A percentile compares a stretch with the other conserved stretches of the same genome.
These are phyloP conservation scores for Apiotrichum laibachii DNA, from an alignment of 1,284 basidiomycete species.

Conservation along the genomic window DNA sequence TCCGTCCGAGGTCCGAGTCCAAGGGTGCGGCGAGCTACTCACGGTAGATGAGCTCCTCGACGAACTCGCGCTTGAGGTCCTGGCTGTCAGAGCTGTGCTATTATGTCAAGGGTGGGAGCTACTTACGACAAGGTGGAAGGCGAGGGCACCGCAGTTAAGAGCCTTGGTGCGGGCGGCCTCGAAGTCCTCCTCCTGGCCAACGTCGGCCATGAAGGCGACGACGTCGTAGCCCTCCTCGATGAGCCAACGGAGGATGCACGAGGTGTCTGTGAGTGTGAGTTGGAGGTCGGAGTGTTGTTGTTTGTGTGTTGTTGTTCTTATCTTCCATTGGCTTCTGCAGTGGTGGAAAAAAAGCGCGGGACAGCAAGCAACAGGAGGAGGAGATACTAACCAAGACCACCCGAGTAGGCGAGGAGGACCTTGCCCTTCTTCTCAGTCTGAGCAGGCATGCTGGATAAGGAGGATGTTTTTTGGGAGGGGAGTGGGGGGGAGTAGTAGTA, in stretches of 20 bases:
- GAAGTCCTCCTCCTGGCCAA: conserved; percentile 99
- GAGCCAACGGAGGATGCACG: conserved; percentile 94
- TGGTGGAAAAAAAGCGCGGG: not conserved
- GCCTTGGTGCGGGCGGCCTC: conserved; percentile 90
- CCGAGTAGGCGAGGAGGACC: conserved; percentile 77
- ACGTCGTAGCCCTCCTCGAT: conserved; percentile 98
- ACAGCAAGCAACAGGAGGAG: not conserved
- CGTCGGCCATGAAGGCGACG: conserved; percentile 97
- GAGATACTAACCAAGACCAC: conserved; percentile 78
- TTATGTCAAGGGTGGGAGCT: not conserved
- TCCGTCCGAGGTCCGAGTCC: too few species aligned
- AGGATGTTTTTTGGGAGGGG: conserved; percentile 2
- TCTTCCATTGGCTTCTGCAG: not conserved
- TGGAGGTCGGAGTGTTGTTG: too few species aligned
- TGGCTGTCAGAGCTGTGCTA: conserved; percentile 42
- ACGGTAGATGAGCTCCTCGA: conserved; percentile 92
- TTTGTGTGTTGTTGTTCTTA: not conserved
- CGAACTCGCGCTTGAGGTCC: conserved; percentile 94
- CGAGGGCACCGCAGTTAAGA: conserved; percentile 85
- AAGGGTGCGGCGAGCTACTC: too few species aligned
- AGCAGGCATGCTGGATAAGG: conserved; percentile 21
- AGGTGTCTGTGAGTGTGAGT: conserved; percentile 68
- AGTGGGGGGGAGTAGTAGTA: not conserved
- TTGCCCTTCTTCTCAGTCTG: conserved; percentile 50
- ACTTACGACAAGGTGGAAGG: conserved; percentile 83